Base-by-base conservation (phyloP, 2,329 filamentous ascomycete genomes). In the Neonectria hederae region DNA sequence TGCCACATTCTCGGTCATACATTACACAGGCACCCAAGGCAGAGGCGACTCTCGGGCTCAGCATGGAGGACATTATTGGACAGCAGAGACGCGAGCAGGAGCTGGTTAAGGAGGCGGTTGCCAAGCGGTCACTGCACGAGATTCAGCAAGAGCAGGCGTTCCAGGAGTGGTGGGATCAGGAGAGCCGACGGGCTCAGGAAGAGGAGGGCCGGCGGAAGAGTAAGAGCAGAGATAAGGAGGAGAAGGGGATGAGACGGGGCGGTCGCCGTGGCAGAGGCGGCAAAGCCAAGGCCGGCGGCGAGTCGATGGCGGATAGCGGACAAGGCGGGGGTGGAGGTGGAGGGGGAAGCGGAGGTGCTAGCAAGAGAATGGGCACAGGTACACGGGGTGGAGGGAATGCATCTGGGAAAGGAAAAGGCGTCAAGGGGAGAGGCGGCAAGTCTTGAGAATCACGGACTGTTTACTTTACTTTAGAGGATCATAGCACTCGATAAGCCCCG, bases 111-210 rank as follows among this genome's bases (percentile, higher is more conserved):
- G 94, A 97, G 76, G 93, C 94, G 1, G 90, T 90, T 11, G 92
- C 94, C 2, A 97, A 97, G 80, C 87, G 95, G 60, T 96, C 92
- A 67, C 81, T 99, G 30, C 90, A 97, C 74, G 96, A 98, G 67
- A 99, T 99, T 63, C 96, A 99, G 77, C 89, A 96, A 69, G 96
- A 99, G 79, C 96, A 99, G 76, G 93, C 93, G 55, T 99, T 99
- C 76, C 93, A 97, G 76, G 90, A 97, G 76, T 97, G 94, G 94
- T 97, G 94, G 94, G 93, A 97, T 69, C 89, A 92, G 66, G 94
- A 97, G 78, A 93, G 90, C 72, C 85, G 86, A 64, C 85, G 92
- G 28, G 87, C 91, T 40, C 90, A 90, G 68, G 87, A 90, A 69
- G 88, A 89, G 65, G 86, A 87, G 65, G 83, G 83, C 3, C 75